These are phyloP conservation scores for Pelargonium fulgidum DNA, from an alignment of 441 rosid genomes.

Conservation along the genomic window DNA sequence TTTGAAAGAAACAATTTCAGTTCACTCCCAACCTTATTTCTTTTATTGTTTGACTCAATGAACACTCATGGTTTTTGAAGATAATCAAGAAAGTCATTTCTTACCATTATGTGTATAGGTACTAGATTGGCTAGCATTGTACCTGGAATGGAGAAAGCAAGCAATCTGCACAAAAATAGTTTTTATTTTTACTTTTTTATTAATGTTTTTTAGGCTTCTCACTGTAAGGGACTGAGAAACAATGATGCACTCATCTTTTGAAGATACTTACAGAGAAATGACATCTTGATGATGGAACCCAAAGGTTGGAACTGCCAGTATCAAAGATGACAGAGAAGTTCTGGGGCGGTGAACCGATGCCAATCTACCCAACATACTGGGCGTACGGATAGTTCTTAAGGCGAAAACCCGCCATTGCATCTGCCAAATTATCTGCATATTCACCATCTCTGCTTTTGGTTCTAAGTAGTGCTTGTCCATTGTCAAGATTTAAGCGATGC, in stretches of 20 bases:
- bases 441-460: not conserved
- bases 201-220: conserved; percentile 4
- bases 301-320: conserved; percentile 63
- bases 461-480: not conserved
- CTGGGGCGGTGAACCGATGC: conserved; percentile 54
- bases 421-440: conserved; percentile 1
- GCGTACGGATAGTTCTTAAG: not conserved
- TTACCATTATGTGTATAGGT: conserved; percentile 57
- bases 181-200: conserved; percentile 5
- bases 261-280: conserved; percentile 42
- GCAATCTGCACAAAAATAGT: conserved; percentile 38
- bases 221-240: not conserved
- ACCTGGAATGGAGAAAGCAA: conserved; percentile 58
- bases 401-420: not conserved
- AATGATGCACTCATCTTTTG: conserved; percentile 6
- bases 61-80: not conserved
- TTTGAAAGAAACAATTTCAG: not conserved
- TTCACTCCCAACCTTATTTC: not conserved
- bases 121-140: conserved; percentile 45
- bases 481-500: not conserved
- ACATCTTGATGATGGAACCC: conserved; percentile 61
- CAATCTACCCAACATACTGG: not conserved
- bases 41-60: not conserved
- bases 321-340: conserved; percentile 62
- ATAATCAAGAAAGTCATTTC: not conserved